These are phyloP conservation scores for Edaphochlamys debaryana DNA, from an alignment of 139 green algal species.

Conservation along the genomic window DNA sequence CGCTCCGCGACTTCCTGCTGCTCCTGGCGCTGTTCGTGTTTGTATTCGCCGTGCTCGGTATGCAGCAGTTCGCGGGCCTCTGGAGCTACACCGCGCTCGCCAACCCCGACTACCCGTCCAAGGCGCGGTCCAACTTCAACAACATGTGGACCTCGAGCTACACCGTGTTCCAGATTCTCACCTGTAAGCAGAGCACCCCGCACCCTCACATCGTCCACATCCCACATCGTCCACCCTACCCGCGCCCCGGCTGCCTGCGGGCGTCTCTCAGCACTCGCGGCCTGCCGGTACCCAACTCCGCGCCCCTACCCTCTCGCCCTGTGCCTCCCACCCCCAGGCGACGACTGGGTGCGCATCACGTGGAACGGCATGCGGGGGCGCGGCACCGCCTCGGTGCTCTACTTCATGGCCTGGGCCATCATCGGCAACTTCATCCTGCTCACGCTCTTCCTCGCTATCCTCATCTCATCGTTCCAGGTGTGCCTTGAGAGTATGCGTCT, in stretches of 20 bases:
- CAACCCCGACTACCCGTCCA: conserved; percentile 35
- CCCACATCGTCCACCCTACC: too few species aligned
- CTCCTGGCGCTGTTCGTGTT: conserved; percentile 52
- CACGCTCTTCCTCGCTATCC: conserved; percentile 76
- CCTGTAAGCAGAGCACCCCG: not conserved
- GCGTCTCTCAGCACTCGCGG: too few species aligned
- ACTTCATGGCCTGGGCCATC: conserved; percentile 55
- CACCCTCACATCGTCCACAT: too few species aligned
- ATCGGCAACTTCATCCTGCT: conserved; percentile 74
- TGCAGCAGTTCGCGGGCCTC: conserved; percentile 54
- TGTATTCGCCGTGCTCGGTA: conserved; percentile 59
- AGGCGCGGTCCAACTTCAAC: conserved; percentile 57
- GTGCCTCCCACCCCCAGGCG: conserved; percentile 18
- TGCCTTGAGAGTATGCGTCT: not conserved
- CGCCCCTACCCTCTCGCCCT: too few species aligned
- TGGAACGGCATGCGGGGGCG: conserved; percentile 33
- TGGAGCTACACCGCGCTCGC: conserved; percentile 28
- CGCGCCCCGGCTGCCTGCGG: too few species aligned
- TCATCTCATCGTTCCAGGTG: conserved; percentile 48
- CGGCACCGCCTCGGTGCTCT: conserved; percentile 38
- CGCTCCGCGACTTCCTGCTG: conserved; percentile 50
- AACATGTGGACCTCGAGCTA: conserved; percentile 52
- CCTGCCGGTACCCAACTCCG: too few species aligned
- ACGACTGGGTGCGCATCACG: conserved; percentile 40
- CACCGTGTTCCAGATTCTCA: conserved; percentile 58